Percentiles rank a stretch among this genome's conserved stretches.
Evolutionary conservation across 2,329 filamentous ascomycete species (phyloP).

Genomic region (Coniochaeta sp.): DNA sequence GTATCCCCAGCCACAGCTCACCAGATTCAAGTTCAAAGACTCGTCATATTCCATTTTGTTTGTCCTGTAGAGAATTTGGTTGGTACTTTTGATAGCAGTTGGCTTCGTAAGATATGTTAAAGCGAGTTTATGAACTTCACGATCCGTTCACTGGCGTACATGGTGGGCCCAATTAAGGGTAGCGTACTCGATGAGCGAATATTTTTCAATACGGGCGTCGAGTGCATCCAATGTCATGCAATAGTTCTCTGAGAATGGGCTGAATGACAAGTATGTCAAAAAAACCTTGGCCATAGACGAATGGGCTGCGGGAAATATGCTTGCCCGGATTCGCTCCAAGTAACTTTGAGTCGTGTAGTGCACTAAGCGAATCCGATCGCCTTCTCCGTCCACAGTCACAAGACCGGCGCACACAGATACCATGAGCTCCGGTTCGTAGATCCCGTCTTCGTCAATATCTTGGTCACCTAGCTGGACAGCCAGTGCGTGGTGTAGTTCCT

Average conservation of each 20-base stretch:
- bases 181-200: not conserved
- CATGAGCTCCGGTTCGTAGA: conserved; percentile 17
- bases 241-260: not conserved
- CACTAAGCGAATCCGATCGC: conserved; percentile 25
- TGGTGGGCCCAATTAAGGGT: not conserved
- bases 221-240: not conserved
- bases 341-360: conserved; percentile 35
- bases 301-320: conserved; percentile 4
- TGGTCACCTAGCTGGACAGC: conserved; percentile 18
- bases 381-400: conserved; percentile 26
- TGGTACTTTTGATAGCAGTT: not conserved
- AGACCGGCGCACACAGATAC: conserved; percentile 27
- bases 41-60: too few relatives aligned
- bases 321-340: conserved; percentile 16
- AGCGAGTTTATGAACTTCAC: not conserved
- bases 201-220: not conserved
- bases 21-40: too few relatives aligned
- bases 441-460: conserved; percentile 21
- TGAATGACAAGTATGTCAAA: conserved; percentile 20
- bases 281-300: conserved; percentile 9
- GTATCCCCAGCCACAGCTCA: not conserved
- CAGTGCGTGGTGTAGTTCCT: conserved; percentile 29
- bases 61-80: not conserved
- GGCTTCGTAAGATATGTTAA: not conserved
- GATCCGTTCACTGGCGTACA: not conserved